These are phyloP conservation scores for Exophiala oligosperma DNA, from an alignment of 2,329 filamentous ascomycete species.

Conservation along the genomic window DNA sequence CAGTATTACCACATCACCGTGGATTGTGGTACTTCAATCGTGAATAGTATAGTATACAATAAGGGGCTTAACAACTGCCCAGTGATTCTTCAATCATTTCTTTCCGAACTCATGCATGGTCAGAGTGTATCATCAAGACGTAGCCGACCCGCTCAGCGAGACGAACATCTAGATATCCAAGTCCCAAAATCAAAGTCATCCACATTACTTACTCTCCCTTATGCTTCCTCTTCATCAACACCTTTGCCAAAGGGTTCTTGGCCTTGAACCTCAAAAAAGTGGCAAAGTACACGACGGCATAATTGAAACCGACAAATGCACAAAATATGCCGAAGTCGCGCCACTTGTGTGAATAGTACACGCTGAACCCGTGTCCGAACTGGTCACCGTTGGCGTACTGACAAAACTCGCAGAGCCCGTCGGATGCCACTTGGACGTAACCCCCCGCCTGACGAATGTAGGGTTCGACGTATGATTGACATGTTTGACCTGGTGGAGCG, in stretches of 20 bases:
- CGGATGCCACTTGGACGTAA: slow-evolving; percentile 46
- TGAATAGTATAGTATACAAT: too few relatives aligned
- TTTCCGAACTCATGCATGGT: too few relatives aligned
- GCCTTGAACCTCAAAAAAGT: slow-evolving; percentile 26
- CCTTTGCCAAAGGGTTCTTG: slow-evolving; percentile 22
- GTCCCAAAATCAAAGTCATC: too few relatives aligned
- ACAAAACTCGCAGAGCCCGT: slow-evolving; percentile 52
- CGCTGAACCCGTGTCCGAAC: slow-evolving; percentile 46
- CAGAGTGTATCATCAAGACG: too few relatives aligned
- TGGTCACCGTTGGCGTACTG: slow-evolving; percentile 40
- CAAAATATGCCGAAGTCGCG: slow-evolving; percentile 77
- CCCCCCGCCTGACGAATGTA: slow-evolving; percentile 53
- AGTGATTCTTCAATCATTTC: too few relatives aligned
- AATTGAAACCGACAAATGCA: slow-evolving; percentile 74
- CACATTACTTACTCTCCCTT: neutral
- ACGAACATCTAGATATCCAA: too few relatives aligned
- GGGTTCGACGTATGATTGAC: slow-evolving; percentile 57
- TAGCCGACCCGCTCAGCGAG: too few relatives aligned
- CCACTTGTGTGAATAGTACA: slow-evolving; percentile 66
- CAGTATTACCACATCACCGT: too few relatives aligned
- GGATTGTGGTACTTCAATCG: too few relatives aligned
- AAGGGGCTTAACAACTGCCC: too few relatives aligned
- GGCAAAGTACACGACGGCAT: slow-evolving; percentile 22
- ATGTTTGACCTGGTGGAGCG: slow-evolving; percentile 60
- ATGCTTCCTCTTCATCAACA: slow-evolving; percentile 15